These are phyloP conservation scores for Discostella pseudostelligera DNA, from an alignment of 108 stramenopile species.

Conservation along the genomic window DNA sequence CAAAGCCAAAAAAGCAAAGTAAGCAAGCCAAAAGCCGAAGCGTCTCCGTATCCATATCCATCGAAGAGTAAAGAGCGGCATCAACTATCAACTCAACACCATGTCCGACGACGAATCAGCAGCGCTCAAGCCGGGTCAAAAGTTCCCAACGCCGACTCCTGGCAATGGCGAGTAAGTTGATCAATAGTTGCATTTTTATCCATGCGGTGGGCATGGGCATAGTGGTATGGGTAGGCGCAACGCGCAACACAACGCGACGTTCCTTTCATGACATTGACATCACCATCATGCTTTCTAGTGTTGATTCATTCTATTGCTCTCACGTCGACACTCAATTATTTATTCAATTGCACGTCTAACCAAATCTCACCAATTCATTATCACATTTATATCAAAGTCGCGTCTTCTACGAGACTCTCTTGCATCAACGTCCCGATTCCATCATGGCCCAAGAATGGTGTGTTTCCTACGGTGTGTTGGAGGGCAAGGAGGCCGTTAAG, in stretches of 20 bases:
- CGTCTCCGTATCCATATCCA: too few species aligned
- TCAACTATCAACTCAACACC: neutral
- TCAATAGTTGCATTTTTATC: neutral
- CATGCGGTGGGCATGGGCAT: too few species aligned
- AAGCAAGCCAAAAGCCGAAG: too few species aligned
- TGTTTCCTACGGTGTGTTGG: constrained; percentile 77
- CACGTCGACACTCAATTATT: too few species aligned
- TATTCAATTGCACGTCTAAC: too few species aligned
- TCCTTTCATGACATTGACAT: too few species aligned
- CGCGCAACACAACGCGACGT: too few species aligned
- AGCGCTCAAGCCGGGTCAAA: constrained; percentile 76
- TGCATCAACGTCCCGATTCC: constrained; percentile 71
- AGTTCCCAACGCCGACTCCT: constrained; percentile 82
- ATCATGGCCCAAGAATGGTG: constrained; percentile 92
- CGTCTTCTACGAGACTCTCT: constrained; percentile 80
- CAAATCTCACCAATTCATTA: too few species aligned
- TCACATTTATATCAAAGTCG: constrained; percentile 31
- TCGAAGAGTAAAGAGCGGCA: neutral
- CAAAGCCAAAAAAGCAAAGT: too few species aligned
- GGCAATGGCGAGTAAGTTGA: constrained; percentile 66
- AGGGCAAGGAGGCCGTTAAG: constrained; percentile 63
- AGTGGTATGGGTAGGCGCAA: too few species aligned
- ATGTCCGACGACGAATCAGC: constrained; percentile 21
- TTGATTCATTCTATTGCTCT: too few species aligned
- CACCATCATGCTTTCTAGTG: too few species aligned